Evolutionary conservation across 441 rosid species (phyloP), one percentile per base, ranked within the genome.

Genomic region (Adansonia gregorii): DNA sequence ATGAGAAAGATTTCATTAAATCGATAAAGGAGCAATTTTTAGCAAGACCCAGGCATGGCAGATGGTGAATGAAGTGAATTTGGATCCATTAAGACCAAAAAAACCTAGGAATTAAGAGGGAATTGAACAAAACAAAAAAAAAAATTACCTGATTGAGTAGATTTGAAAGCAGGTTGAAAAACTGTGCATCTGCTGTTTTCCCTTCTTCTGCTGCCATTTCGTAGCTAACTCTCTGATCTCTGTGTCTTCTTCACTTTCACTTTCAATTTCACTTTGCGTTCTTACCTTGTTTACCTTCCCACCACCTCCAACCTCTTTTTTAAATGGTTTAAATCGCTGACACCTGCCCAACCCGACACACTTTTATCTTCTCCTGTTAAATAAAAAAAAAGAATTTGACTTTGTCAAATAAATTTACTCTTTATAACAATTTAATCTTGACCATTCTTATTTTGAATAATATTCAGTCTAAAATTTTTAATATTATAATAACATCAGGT

Each of bases 101-200:
- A 24, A 35, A 24, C 12, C 58, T 3, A 69, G 35, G 2, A 52
- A 58, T 52, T 52, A 31, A 46, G 22, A 49, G 14, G 22, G 7
- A 70, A 61, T 17, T 43, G 35, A 48, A 71, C 10, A 2, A 19
- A 20, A 8, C 2, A 20, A 1, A 51, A 5, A 15, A 2, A 45
- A 2, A 49, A 27, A 2, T 22, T 45, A 88, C 94, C 83, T 92
- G 91, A 65, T 92, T 95, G 3, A 94, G 87, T 75, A 92, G 92
- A 82, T 81, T 78, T 20, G 91, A 86, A 24, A 94, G 95, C 72
- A 92, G 92, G 79, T 87, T 84, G 80, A 92, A 91, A 22, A 94
- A 85, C 83, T 90, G 93, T 1, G 89, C 86, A 72, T 94, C 98
- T 5, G 90, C 76, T 3, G 20, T 7, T 82, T 82, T 88, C 4